Evolutionary conservation across 495 filamentous ascomycete species (phyloP), one percentile per base, ranked within the genome.

Genomic region (Pyronema domesticum): DNA sequence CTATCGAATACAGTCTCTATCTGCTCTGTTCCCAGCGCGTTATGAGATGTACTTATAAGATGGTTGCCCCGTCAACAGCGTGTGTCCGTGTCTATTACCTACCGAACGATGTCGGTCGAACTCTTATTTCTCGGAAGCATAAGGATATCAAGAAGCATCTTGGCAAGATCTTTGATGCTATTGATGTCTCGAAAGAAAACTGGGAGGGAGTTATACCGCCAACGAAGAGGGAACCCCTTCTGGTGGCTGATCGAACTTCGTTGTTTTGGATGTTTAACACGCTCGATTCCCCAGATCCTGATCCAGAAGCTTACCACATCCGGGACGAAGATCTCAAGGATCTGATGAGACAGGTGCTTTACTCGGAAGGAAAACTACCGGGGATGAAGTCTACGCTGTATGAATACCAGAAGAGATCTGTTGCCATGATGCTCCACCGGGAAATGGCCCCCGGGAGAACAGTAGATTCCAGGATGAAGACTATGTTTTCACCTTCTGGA

Each of bases 231-330:
- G 48, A 30, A 40, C 8, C 33, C 8, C 10, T 18, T 15, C 13
- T 14, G 17, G 37, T 45, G 10, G 37, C 49, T 1, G 72, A 81
- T 6, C 70, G 79, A 37, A 68, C 77, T 10, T 86, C 85, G 0
- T 67, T 95, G 0, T 83, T 88, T 59, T 79, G 85, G 55, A 77
- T 94, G 57, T 96, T 93, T 70, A 96, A 95, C 69, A 85, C 74
- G 3, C 69, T 95, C 7, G 73, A 82, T 9, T 80, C 87, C 8
- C 89, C 89, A 0, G 61, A 72, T 2, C 83, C 86, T 7, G 57
- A 58, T 0, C 70, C 75, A 3, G 68, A 76, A 6, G 49, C 53
- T 0, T 34, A 18, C n/a, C 55, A 54, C 49, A 71, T 88, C 23
- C 54, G 62, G 0, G 76, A 85, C 57, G 64, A 62, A 3, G 76